A percentile compares a stretch with the other conserved stretches of the same genome.
phyloP scores from a whole-genome alignment of 1,284 basidiomycete genomes.

The Ceratobasidium sp. region DNA sequence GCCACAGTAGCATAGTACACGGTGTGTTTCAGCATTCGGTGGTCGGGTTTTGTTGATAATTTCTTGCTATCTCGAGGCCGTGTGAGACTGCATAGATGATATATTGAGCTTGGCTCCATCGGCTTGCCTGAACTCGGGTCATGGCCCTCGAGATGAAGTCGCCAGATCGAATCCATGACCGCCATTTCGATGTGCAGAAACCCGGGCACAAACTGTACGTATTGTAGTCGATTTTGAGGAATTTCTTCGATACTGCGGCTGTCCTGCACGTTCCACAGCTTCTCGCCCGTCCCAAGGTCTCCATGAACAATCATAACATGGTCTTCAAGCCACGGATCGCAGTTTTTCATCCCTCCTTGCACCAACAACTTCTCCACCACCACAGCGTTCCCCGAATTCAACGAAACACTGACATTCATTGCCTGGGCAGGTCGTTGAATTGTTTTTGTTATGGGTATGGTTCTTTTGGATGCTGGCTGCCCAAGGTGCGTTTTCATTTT shows the following conservation, averaged over 20 bases:
- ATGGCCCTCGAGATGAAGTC: conserved; percentile 41
- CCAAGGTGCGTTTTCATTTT: conserved; percentile 48
- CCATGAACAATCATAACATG: conserved; percentile 43
- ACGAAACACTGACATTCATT: conserved; percentile 47
- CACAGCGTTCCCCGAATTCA: conserved; percentile 44
- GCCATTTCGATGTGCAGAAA: conserved; percentile 55
- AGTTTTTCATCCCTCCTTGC: not conserved
- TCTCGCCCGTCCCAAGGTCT: conserved; percentile 46
- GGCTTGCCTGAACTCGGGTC: not conserved
- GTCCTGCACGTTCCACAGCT: conserved; percentile 37
- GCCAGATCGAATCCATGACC: conserved; percentile 50
- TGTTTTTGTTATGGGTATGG: conserved; percentile 47
- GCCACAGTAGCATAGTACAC: conserved; percentile 47
- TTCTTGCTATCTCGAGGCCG: conserved; percentile 47
- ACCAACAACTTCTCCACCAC: conserved; percentile 40
- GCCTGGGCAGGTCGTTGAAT: conserved; percentile 45
- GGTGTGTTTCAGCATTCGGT: conserved; percentile 51
- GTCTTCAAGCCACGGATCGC: not conserved
- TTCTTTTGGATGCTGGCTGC: not conserved
- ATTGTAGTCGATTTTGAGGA: conserved; percentile 42
- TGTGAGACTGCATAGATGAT: not conserved
- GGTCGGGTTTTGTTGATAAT: conserved; percentile 47
- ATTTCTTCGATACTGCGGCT: conserved; percentile 45
- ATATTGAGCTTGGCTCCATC: not conserved
- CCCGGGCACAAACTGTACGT: conserved; percentile 48